These are phyloP conservation scores for Stephanodiscus minutulus DNA, from an alignment of 108 stramenopile species.

Conservation along the genomic window DNA sequence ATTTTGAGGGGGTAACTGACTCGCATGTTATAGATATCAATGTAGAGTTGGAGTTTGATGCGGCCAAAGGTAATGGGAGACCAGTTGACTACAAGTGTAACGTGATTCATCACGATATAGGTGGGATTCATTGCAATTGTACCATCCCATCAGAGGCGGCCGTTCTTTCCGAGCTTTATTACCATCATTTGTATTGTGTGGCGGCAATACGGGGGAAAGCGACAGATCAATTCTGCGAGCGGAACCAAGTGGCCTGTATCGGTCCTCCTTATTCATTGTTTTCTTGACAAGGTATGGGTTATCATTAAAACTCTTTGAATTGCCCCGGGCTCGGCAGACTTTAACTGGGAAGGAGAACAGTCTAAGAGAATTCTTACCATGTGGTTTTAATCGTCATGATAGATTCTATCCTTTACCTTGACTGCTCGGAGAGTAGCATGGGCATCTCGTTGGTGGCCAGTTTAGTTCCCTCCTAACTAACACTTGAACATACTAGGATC, in stretches of 20 bases:
- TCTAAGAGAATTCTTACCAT: not conserved
- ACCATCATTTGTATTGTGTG: slow-evolving; percentile 2
- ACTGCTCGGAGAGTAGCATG: no score
- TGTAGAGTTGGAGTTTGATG: not conserved
- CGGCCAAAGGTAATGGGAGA: not conserved
- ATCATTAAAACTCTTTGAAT: not conserved
- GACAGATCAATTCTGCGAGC: not conserved
- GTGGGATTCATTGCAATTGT: not conserved
- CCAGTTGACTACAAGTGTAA: not conserved
- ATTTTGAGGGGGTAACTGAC: not conserved
- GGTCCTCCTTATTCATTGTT: slow-evolving; percentile 2
- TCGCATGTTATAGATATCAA: not conserved
- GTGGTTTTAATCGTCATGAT: not conserved
- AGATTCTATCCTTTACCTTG: not conserved
- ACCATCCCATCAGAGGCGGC: not conserved
- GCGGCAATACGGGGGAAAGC: not conserved
- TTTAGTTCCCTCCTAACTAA: not conserved
- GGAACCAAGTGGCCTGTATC: slow-evolving; percentile 1
- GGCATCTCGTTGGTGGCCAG: not conserved
- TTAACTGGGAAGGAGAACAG: not conserved
- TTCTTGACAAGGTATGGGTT: not conserved
- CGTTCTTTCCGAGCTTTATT: not conserved
- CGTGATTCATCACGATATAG: not conserved
- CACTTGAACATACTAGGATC: no score
- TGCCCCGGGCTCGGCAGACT: not conserved